Evolutionary conservation across 1,284 basidiomycete species (phyloP), one percentile per base, ranked within the genome.

Genomic region (Inonotus obliquus): DNA sequence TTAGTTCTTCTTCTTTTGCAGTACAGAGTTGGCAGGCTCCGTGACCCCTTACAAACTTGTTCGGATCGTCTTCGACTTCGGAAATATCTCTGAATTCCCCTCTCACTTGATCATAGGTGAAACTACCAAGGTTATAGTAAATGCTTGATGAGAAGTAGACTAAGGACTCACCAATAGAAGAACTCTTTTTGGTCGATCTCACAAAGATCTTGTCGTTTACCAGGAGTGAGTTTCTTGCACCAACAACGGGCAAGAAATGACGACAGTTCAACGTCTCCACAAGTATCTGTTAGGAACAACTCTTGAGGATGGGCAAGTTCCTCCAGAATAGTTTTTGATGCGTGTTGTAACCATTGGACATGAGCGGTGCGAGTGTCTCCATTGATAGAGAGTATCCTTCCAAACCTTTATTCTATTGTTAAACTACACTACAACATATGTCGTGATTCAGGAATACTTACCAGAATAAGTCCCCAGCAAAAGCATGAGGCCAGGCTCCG

Each of bases 281-380:
- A 92, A 0, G 78, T 67, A 2, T 83, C 70, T 29, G 78, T 79
- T 2, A 87, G 70, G 67, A 86, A 89, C 0, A 92, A 69, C 65
- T 91, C 88, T 60, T 84, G 84, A 0, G 81, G 74, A 63, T 86
- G 74, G 0, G 79, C 80, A 9, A 89, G 70, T 61, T 88, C 83
- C 35, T 78, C 73, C 27, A 89, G 68, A 29, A 82, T 70, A 0
- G 83, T 85, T 62, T 81, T 78, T 0, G 81, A 80, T 0, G 82
- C 80, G 67, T 90, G 88, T 54, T 87, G 79, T 35, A 86, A 81
- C 87, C 87, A 92, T 45, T 84, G 86, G 4, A 88, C 71, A 70
- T 91, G 89, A 0, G 79, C 77, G 1, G 65, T 70, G 59, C 77
- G 69, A 0, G 72, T 59, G 37, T 79, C 74, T 25, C 71, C 69